phyloP scores from a whole-genome alignment of 2,329 filamentous ascomycete genomes.

The Anthostomella pinea region DNA sequence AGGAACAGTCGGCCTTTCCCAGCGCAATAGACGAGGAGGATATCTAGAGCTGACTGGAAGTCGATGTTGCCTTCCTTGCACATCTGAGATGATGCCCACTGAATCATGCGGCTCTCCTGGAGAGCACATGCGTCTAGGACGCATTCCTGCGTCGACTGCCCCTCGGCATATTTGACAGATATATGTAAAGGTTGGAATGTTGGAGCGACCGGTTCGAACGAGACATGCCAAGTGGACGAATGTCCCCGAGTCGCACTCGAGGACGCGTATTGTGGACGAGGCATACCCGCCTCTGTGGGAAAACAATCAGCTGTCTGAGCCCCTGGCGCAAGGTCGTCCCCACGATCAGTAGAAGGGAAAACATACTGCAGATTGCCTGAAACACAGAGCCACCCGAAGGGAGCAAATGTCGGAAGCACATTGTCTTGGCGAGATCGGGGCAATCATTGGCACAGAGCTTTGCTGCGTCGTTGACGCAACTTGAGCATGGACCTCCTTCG shows the following conservation, averaged over 20 bases:
- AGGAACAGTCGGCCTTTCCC: slow-evolving; percentile 15
- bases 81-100: slow-evolving; percentile 27
- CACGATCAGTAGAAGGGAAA: no score
- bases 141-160: slow-evolving; percentile 10
- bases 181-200: slow-evolving; percentile 8
- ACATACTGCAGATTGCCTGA: slow-evolving; percentile 23
- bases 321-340: no score
- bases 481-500: slow-evolving; percentile 35
- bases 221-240: no score
- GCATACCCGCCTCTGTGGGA: no score
- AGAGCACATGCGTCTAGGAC: slow-evolving; percentile 9
- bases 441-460: slow-evolving; percentile 20
- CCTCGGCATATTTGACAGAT: no score
- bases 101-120: slow-evolving; percentile 13
- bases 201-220: neutral
- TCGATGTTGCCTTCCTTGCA: slow-evolving; percentile 12
- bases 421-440: slow-evolving; percentile 24
- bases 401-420: slow-evolving; percentile 23
- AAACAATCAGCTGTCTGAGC: no score
- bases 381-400: slow-evolving; percentile 20
- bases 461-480: slow-evolving; percentile 24
- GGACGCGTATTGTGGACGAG: no score
- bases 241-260: no score
- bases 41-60: slow-evolving; percentile 28
- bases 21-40: slow-evolving; percentile 19